phyloP scores from a whole-genome alignment of 2,329 filamentous ascomycete genomes.

The Curvularia eragrostidis region DNA sequence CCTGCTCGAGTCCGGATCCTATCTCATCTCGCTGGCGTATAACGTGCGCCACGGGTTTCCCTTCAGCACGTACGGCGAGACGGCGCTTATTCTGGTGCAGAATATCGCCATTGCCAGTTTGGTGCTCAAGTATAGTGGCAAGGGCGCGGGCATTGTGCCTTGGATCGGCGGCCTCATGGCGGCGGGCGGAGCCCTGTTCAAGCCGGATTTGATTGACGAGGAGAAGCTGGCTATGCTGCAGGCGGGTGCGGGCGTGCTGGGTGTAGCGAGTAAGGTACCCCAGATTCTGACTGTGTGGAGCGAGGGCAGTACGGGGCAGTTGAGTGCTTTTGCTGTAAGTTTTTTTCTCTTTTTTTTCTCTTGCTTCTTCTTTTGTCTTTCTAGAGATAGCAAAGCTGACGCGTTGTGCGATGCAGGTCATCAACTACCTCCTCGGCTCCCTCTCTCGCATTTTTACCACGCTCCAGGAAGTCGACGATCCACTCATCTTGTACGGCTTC shows the following conservation, averaged over 20 bases:
- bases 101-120: conserved; percentile 88
- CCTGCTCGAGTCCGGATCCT: conserved; percentile 85
- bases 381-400: background rate
- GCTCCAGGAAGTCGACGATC: conserved; percentile 95
- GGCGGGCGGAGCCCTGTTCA: conserved; percentile 73
- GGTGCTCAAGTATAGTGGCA: conserved; percentile 82
- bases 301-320: conserved; percentile 88
- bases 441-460: conserved; percentile 97
- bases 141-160: conserved; percentile 70
- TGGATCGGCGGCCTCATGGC: conserved; percentile 80
- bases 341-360: background rate
- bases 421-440: conserved; percentile 95
- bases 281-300: conserved; percentile 88
- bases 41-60: conserved; percentile 90
- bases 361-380: background rate
- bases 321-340: conserved; percentile 93
- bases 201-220: conserved; percentile 68
- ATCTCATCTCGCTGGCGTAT: conserved; percentile 90
- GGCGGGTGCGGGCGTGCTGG: conserved; percentile 80
- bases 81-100: conserved; percentile 87
- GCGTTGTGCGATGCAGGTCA: conserved; percentile 67
- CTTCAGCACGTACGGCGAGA: conserved; percentile 97
- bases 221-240: conserved; percentile 76
- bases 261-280: conserved; percentile 89
- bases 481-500: conserved; percentile 94